Evolutionary conservation across 768 basidiomycete species (phyloP), one percentile per base, ranked within the genome.

Genomic region (Termitomyces titanicus): DNA sequence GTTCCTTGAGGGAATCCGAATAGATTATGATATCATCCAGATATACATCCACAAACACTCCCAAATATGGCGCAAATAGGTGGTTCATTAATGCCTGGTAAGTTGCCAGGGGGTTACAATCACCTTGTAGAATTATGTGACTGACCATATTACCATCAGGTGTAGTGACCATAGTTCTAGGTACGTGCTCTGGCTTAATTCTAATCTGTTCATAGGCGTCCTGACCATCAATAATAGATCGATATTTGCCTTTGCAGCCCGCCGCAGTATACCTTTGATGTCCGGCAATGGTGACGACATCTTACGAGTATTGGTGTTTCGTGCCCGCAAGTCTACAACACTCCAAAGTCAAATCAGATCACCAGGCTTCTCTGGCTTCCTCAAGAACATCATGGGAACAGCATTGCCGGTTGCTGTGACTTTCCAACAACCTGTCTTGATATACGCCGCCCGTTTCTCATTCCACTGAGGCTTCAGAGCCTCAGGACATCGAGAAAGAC

Each of bases 401-500:
- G 29, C 29, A 9, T 29, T 29, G 5, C 29, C 29, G 9, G 5
- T 29, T 9, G 29, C 29, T 4, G 29, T 29, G 29, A 29, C 29
- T 29, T 29, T 29, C 29, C 29, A 29, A 9, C 64, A 60, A 0
- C 70, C 67, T 1, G 66, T 49, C 35, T 58, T 62, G 0, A 70
- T n/a, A 31, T 73, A 73, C 1, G 63, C 62, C 27, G 67, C 60
- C 0, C 63, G 43, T 27, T 73, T 74, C 20, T 66, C 63, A 12
- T 42, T 46, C 71, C 72, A 71, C 42, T 68, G 70, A 0, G 11
- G n/a, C 24, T 59, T 7, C 2, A 76, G 53, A 0, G 70, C 65
- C 39, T 79, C 76, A 0, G 75, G 72, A 40, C 79, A 80, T 12
- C 62, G 42, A 0, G 75, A 67, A 1, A 68, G 59, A 5, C 66